A percentile compares a stretch with the other conserved stretches of the same genome.
Conservation (phyloP, 208 protist genomes). For the Crithidia mellificae region DNA sequence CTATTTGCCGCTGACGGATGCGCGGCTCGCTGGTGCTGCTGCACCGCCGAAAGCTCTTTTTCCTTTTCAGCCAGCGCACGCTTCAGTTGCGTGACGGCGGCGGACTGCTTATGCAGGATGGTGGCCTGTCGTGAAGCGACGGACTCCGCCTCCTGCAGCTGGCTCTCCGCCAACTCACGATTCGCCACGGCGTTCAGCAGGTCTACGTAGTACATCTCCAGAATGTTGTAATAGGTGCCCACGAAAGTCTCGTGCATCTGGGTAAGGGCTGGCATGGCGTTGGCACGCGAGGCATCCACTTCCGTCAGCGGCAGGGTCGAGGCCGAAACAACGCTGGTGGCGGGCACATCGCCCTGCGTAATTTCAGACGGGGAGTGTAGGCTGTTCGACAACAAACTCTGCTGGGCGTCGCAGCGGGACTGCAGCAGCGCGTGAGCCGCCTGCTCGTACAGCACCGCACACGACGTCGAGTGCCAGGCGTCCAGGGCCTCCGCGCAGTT, state of each 20-base stretch:
- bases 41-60: conserved; percentile 1
- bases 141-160: conserved; percentile 40
- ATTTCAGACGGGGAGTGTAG: conserved; percentile 1
- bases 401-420: background rate
- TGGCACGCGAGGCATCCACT: background rate
- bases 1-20: background rate
- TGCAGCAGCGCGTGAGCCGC: conserved; percentile 6
- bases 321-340: conserved; percentile 14
- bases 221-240: conserved; percentile 42
- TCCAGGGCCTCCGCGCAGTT: conserved; percentile 16
- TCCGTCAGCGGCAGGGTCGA: conserved; percentile 12
- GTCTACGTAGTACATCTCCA: conserved; percentile 73
- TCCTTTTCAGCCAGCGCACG: conserved; percentile 19
- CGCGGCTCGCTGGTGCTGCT: background rate
- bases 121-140: conserved; percentile 37
- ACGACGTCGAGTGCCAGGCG: conserved; percentile 40
- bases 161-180: conserved; percentile 39
- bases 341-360: background rate
- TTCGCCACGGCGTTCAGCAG: conserved; percentile 50
- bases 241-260: conserved; percentile 29
- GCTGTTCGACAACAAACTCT: background rate
- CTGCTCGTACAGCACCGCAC: conserved; percentile 31
- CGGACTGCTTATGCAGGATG: conserved; percentile 38
- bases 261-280: background rate
- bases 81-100: conserved; percentile 24